These are phyloP conservation scores for Saturnispora ahearnii DNA, from an alignment of 805 yeast species.

Conservation along the genomic window DNA sequence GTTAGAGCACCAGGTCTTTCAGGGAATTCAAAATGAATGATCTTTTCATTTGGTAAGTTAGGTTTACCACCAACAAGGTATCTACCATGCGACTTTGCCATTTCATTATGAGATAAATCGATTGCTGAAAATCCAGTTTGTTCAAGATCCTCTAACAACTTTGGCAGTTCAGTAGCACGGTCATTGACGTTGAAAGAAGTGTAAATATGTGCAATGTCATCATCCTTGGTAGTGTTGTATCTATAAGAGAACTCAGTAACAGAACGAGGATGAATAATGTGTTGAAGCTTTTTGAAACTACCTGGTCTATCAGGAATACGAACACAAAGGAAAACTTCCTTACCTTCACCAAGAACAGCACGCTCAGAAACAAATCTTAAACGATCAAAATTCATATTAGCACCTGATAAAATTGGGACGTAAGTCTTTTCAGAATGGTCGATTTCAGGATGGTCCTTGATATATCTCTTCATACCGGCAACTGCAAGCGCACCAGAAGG, in stretches of 20 bases:
- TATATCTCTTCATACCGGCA: constrained; percentile 86
- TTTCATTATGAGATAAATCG: constrained; percentile 85
- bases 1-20: constrained; percentile 94
- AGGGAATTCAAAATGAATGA: constrained; percentile 87
- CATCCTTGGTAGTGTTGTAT: constrained; percentile 36
- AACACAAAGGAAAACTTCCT: constrained; percentile 84
- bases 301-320: constrained; percentile 93
- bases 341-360: constrained; percentile 97
- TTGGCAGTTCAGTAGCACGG: constrained; percentile 61
- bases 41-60: constrained; percentile 60
- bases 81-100: constrained; percentile 95
- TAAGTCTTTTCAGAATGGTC: constrained; percentile 65
- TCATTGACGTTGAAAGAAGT: constrained; percentile 80
- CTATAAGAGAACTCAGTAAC: constrained; percentile 95
- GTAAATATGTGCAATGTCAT: constrained; percentile 63
- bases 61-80: constrained; percentile 92
- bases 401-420: constrained; percentile 86
- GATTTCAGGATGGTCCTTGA: constrained; percentile 56
- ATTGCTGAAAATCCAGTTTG: constrained; percentile 61
- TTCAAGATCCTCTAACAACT: constrained; percentile 50
- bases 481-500: constrained; percentile 97
- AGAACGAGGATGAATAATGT: constrained; percentile 72
- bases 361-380: constrained; percentile 93
- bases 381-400: constrained; percentile 97
- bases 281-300: constrained; percentile 70